Evolutionary conservation across 352 stramenopile genomes (phyloP).

Genomic region (Detonula confervacea): DNA sequence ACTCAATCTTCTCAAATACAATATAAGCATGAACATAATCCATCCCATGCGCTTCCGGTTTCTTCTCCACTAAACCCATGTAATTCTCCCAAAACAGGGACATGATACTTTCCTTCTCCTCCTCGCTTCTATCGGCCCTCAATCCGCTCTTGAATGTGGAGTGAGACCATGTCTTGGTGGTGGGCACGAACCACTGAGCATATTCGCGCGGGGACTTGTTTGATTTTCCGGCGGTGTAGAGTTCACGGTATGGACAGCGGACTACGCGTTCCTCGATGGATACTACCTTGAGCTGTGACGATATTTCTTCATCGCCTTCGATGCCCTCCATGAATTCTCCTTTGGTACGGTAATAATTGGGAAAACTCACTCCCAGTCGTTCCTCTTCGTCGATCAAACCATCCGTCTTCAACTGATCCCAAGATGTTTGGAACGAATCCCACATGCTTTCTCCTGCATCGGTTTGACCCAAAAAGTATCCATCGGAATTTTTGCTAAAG

Average conservation of each 20-base stretch:
- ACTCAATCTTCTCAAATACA: slow-evolving; percentile 50
- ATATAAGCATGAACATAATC: slow-evolving; percentile 64
- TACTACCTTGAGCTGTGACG: slow-evolving; percentile 40
- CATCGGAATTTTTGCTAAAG: slow-evolving; percentile 59
- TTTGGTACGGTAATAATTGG: slow-evolving; percentile 63
- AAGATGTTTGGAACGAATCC: slow-evolving; percentile 57
- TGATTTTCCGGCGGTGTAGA: slow-evolving; percentile 37
- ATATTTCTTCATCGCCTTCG: slow-evolving; percentile 29
- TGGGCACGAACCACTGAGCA: slow-evolving; percentile 51
- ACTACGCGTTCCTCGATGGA: slow-evolving; percentile 52
- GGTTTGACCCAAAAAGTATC: slow-evolving; percentile 67
- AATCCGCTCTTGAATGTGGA: slow-evolving; percentile 53
- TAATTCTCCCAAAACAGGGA: slow-evolving; percentile 62
- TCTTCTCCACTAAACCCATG: slow-evolving; percentile 47
- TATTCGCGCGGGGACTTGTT: slow-evolving; percentile 39
- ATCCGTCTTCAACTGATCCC: slow-evolving; percentile 48
- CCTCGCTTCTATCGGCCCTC: slow-evolving; percentile 23
- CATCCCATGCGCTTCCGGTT: slow-evolving; percentile 52
- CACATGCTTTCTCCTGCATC: slow-evolving; percentile 61
- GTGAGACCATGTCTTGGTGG: slow-evolving; percentile 54
- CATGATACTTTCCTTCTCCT: slow-evolving; percentile 55
- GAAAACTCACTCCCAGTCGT: slow-evolving; percentile 51
- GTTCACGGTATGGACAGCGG: slow-evolving; percentile 57
- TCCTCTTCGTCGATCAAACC: slow-evolving; percentile 58
- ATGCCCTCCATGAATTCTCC: slow-evolving; percentile 54